These are phyloP conservation scores for Oryza meridionalis DNA, from an alignment of 176 grass and related monocot genomes.

Conservation along the genomic window DNA sequence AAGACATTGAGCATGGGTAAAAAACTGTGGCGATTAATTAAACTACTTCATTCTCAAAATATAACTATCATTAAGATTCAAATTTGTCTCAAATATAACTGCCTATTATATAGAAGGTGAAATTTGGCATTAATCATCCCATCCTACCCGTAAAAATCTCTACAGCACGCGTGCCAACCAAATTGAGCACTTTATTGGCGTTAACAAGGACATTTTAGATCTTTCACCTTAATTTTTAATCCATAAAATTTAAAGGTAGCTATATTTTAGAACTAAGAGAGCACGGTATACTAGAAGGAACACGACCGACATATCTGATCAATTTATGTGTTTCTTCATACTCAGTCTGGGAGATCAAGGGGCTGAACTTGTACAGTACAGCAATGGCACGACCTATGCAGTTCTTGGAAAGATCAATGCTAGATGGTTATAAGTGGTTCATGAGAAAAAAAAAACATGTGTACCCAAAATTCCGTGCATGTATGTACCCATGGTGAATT, in stretches of 20 bases:
- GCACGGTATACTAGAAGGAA: neutral
- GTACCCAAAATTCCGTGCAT: neutral
- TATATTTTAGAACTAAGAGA: too few species aligned
- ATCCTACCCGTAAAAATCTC: too few species aligned
- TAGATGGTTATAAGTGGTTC: neutral
- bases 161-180: too few species aligned
- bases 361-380: neutral
- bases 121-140: too few species aligned
- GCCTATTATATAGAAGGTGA: too few species aligned
- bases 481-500: neutral
- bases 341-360: neutral
- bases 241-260: too few species aligned
- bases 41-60: neutral
- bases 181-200: too few species aligned
- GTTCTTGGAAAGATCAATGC: neutral
- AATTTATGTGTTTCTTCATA: neutral
- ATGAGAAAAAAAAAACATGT: neutral
- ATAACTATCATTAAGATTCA: too few species aligned
- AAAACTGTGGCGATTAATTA: neutral
- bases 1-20: neutral
- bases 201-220: too few species aligned
- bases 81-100: too few species aligned
- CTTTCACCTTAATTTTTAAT: too few species aligned
- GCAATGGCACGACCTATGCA: neutral
- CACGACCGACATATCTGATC: neutral